Evolutionary conservation across 2,329 filamentous ascomycete species (phyloP).

Genomic region (Pseudogymnoascus sp.): DNA sequence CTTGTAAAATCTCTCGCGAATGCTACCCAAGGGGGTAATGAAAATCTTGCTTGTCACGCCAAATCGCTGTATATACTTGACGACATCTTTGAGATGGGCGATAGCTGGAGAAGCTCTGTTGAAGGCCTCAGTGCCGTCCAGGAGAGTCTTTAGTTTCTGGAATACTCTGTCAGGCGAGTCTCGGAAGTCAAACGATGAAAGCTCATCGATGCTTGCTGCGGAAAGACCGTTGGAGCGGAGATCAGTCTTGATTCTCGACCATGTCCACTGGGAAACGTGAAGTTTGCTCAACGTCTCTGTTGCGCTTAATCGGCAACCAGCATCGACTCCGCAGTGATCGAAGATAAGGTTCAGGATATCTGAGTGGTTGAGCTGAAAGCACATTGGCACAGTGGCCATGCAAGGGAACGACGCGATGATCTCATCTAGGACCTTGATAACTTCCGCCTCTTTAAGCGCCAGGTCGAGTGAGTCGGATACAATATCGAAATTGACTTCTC

Average conservation of each 20-base stretch:
- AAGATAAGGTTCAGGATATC: constrained; percentile 83
- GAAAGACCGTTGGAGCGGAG: constrained; percentile 81
- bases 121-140: constrained; percentile 59
- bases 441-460: constrained; percentile 85
- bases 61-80: constrained; percentile 69
- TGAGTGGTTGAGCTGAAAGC: constrained; percentile 85
- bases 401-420: constrained; percentile 75
- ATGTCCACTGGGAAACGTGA: constrained; percentile 73
- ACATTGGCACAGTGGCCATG: constrained; percentile 66
- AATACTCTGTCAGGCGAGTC: constrained; percentile 51
- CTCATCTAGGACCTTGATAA: constrained; percentile 90
- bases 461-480: constrained; percentile 80
- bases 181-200: constrained; percentile 86
- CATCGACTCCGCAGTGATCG: constrained; percentile 76
- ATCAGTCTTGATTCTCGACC: constrained; percentile 64
- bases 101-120: constrained; percentile 71
- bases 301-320: constrained; percentile 59
- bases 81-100: constrained; percentile 71
- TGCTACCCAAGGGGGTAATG: constrained; percentile 75
- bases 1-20: constrained; percentile 86
- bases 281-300: constrained; percentile 83
- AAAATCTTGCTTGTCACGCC: constrained; percentile 73
- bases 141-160: constrained; percentile 50
- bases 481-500: constrained; percentile 95
- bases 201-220: constrained; percentile 82